phyloP scores from a whole-genome alignment of 2,329 filamentous ascomycete species.

The Aspergillus sp. region DNA sequence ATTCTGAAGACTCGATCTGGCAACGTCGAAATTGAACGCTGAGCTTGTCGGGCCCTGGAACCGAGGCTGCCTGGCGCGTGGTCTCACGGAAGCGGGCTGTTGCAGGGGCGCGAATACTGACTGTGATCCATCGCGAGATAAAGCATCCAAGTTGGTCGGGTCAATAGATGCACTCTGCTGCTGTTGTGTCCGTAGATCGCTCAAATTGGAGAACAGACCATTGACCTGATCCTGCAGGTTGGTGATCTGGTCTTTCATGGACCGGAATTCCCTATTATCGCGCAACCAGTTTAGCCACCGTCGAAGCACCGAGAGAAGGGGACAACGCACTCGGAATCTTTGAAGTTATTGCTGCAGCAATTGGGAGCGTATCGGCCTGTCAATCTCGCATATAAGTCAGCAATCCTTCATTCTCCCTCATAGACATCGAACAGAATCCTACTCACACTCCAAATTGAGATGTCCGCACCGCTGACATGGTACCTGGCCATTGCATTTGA shows the following conservation, averaged over 20 bases:
- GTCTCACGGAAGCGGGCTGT: conserved; percentile 33
- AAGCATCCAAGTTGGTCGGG: conserved; percentile 25
- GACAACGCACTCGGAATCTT: conserved; percentile 65
- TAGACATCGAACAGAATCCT: not conserved
- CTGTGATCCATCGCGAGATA: conserved; percentile 34
- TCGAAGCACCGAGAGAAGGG: not conserved
- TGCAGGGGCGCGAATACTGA: conserved; percentile 30
- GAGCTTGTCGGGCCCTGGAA: conserved; percentile 83
- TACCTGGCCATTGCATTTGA: conserved; percentile 59
- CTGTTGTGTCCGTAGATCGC: conserved; percentile 49
- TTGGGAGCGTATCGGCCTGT: conserved; percentile 55
- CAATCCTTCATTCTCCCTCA: not conserved
- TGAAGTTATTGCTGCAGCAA: conserved; percentile 68
- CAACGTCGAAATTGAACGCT: conserved; percentile 76
- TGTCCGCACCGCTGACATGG: conserved; percentile 60
- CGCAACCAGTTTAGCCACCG: not conserved
- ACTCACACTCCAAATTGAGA: conserved; percentile 50
- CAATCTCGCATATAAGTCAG: not conserved
- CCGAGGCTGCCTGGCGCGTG: conserved; percentile 50
- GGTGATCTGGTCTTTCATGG: conserved; percentile 65
- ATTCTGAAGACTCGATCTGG: conserved; percentile 75
- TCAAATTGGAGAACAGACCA: conserved; percentile 64
- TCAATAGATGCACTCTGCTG: conserved; percentile 32
- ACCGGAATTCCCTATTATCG: conserved; percentile 60
- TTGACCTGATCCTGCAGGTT: conserved; percentile 79